Evolutionary conservation across 371 early-diverging fungal species (phyloP).

Genomic region (Syncephalastrum monosporum): DNA sequence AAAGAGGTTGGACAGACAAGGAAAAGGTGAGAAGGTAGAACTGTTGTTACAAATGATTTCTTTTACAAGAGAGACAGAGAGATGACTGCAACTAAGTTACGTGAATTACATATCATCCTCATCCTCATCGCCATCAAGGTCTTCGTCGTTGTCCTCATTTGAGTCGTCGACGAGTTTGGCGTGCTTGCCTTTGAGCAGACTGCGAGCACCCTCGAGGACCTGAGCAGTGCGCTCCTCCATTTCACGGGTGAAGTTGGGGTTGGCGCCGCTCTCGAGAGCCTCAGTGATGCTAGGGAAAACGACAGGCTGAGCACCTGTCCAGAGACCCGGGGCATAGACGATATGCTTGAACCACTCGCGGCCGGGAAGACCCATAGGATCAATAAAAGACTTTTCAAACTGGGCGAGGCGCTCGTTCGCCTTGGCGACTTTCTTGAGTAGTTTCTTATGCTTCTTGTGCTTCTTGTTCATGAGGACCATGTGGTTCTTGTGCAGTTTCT

Average conservation of each 20-base stretch:
- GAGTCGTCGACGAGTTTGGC: background rate
- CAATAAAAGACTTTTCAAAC: slow-evolving; percentile 51
- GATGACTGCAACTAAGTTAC: background rate
- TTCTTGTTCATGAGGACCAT: background rate
- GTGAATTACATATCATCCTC: background rate
- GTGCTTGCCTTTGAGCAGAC: slow-evolving; percentile 12
- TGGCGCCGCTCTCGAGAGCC: slow-evolving; percentile 32
- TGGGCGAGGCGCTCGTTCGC: slow-evolving; percentile 40
- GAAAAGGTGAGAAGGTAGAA: background rate
- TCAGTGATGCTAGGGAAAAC: slow-evolving; percentile 42
- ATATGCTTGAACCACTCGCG: slow-evolving; percentile 58
- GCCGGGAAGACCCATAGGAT: slow-evolving; percentile 47
- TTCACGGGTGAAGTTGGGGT: slow-evolving; percentile 16
- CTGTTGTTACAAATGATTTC: slow-evolving; percentile 4
- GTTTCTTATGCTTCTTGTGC: slow-evolving; percentile 13
- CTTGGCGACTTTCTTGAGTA: slow-evolving; percentile 14
- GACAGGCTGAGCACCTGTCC: slow-evolving; percentile 39
- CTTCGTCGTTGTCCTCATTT: slow-evolving; percentile 3
- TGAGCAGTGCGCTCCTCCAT: slow-evolving; percentile 21
- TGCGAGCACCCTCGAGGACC: slow-evolving; percentile 13
- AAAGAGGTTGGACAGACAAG: background rate
- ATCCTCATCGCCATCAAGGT: slow-evolving; percentile 7
- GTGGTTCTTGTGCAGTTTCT: slow-evolving; percentile 4
- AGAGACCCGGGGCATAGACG: slow-evolving; percentile 46
- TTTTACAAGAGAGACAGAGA: background rate